phyloP scores from a whole-genome alignment of 306 rosid genomes.

The Castanea sativa region DNA sequence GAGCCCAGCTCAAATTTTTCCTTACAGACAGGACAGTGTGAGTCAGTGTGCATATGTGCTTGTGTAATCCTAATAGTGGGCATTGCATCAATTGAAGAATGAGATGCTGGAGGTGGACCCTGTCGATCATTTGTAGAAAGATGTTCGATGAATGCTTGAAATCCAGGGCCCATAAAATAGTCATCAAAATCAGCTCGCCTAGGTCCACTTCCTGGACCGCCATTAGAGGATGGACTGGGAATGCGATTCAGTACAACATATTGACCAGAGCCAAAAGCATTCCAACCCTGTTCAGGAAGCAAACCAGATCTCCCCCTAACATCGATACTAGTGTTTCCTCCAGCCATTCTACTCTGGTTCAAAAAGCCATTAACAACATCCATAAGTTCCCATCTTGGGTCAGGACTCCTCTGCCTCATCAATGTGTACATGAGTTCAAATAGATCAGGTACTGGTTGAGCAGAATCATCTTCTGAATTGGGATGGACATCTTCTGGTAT shows the following conservation, averaged over 20 bases:
- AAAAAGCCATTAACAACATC: slow-evolving; percentile 42
- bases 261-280: slow-evolving; percentile 45
- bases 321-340: slow-evolving; percentile 47
- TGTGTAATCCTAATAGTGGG: slow-evolving; percentile 61
- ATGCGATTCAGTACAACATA: slow-evolving; percentile 46
- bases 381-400: slow-evolving; percentile 40
- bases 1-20: slow-evolving; percentile 68
- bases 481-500: slow-evolving; percentile 25
- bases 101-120: slow-evolving; percentile 76
- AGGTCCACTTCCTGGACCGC: slow-evolving; percentile 43
- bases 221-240: slow-evolving; percentile 40
- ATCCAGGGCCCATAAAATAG: slow-evolving; percentile 50
- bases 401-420: slow-evolving; percentile 46
- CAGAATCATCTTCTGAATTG: slow-evolving; percentile 27
- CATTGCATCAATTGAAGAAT: slow-evolving; percentile 66
- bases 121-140: slow-evolving; percentile 54
- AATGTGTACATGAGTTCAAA: slow-evolving; percentile 46
- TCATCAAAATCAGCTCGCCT: slow-evolving; percentile 46
- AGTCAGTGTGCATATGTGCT: slow-evolving; percentile 53
- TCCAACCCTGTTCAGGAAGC: slow-evolving; percentile 46
- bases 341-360: slow-evolving; percentile 56
- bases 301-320: slow-evolving; percentile 51
- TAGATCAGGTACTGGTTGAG: slow-evolving; percentile 42
- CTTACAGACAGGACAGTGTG: slow-evolving; percentile 77
- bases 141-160: slow-evolving; percentile 61